A percentile compares a stretch with the other conserved stretches of the same genome.
These are phyloP conservation scores for Talaromyces trachyspermus DNA, from an alignment of 495 filamentous ascomycete species.

Conservation along the genomic window DNA sequence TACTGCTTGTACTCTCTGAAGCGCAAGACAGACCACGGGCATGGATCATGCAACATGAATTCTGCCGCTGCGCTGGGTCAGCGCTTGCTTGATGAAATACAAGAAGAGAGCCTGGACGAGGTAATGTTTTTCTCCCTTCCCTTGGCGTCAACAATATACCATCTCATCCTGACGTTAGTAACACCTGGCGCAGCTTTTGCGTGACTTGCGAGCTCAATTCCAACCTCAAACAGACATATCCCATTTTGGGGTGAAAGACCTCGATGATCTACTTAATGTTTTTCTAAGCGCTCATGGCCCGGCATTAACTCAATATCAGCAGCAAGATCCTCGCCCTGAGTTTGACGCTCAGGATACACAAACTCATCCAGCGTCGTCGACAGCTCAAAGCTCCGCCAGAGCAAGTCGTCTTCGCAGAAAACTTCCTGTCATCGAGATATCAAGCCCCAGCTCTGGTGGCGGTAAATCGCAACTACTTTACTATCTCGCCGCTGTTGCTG, in stretches of 20 bases:
- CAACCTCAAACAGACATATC: conserved; percentile 7
- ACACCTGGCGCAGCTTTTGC: conserved; percentile 40
- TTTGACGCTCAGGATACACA: too few relatives aligned
- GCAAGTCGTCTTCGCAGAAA: conserved; percentile 7
- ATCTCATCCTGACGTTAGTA: too few relatives aligned
- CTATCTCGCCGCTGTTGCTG: conserved; percentile 50
- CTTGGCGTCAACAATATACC: too few relatives aligned
- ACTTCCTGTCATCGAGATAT: conserved; percentile 50
- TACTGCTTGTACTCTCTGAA: too few relatives aligned
- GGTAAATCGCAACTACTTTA: conserved; percentile 65
- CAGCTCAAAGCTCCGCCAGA: neutral
- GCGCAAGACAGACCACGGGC: too few relatives aligned
- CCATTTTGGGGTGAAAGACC: conserved; percentile 32
- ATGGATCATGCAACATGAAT: conserved; percentile 4
- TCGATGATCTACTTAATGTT: conserved; percentile 44
- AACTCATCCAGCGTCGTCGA: neutral
- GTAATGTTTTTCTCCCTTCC: conserved; percentile 27
- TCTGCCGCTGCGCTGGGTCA: conserved; percentile 41
- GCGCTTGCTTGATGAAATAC: conserved; percentile 56
- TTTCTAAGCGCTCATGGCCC: too few relatives aligned
- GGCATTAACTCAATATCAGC: too few relatives aligned
- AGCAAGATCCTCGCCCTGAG: too few relatives aligned
- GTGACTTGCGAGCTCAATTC: conserved; percentile 28
- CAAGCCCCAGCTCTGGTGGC: conserved; percentile 44
- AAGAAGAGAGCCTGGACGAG: conserved; percentile 57